Percentiles rank a stretch among this genome's conserved stretches.
phyloP scores from a whole-genome alignment of 345 rosid genomes.

The Lepidium africanum region DNA sequence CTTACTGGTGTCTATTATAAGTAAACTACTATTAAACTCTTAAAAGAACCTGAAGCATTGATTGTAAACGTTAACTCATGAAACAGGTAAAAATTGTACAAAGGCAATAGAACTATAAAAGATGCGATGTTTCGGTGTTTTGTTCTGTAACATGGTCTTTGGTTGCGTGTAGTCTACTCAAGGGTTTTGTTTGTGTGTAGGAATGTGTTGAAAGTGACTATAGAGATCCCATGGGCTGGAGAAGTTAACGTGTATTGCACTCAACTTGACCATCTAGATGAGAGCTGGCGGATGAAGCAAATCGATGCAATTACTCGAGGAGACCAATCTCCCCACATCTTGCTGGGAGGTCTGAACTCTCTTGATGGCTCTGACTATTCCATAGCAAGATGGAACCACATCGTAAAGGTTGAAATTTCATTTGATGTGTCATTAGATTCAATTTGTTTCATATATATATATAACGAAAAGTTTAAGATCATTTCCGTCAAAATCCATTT shows the following conservation, averaged over 20 bases:
- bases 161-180: neutral
- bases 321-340: conserved; percentile 56
- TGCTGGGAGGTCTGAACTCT: conserved; percentile 79
- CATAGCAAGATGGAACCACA: conserved; percentile 73
- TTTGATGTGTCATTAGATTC: neutral
- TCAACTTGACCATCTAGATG: conserved; percentile 86
- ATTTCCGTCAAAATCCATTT: neutral
- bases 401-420: conserved; percentile 43
- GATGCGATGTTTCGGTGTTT: neutral
- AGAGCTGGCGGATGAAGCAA: conserved; percentile 93
- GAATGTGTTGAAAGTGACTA: conserved; percentile 81
- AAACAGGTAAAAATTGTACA: neutral
- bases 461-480: no score
- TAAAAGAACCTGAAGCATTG: neutral
- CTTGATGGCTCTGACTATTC: conserved; percentile 78
- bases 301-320: conserved; percentile 57
- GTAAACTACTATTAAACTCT: neutral
- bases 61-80: neutral
- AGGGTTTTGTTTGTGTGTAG: conserved; percentile 27
- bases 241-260: conserved; percentile 80
- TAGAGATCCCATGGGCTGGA: conserved; percentile 83
- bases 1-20: neutral
- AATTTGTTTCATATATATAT: no score
- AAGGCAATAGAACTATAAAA: neutral
- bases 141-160: neutral